phyloP scores from a whole-genome alignment of 257 asterid genomes.

The Oldenlandia corymbosa region DNA sequence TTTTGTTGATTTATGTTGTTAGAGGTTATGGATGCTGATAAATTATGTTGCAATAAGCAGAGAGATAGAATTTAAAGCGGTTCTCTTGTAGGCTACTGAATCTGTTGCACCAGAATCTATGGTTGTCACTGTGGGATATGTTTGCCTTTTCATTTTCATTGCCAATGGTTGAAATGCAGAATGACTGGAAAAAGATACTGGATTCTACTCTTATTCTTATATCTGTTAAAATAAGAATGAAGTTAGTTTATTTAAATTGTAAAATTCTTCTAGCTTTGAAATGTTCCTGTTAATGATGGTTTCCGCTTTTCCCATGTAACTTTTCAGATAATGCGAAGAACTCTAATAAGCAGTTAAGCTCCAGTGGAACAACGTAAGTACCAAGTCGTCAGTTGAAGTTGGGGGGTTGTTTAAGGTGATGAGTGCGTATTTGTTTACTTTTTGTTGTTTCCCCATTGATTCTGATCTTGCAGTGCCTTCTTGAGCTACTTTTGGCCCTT shows the following conservation, averaged over 20 bases:
- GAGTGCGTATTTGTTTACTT: neutral
- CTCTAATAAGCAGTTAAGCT: constrained; percentile 42
- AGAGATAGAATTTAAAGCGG: neutral
- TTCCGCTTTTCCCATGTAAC: constrained; percentile 17
- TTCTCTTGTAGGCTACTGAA: neutral
- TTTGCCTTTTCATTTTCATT: neutral
- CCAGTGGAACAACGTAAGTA: constrained; percentile 41
- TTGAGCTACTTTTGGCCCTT: constrained; percentile 4
- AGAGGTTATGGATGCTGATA: neutral
- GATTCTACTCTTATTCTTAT: neutral
- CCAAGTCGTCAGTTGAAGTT: constrained; percentile 46
- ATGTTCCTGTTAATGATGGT: constrained; percentile 6
- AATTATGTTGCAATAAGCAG: neutral
- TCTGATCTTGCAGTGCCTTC: constrained; percentile 6
- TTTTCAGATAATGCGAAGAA: constrained; percentile 68
- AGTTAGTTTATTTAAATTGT: neutral
- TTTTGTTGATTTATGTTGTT: neutral
- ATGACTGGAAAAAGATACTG: neutral
- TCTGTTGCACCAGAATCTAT: neutral
- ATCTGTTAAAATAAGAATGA: neutral
- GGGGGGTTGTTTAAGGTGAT: constrained; percentile 42
- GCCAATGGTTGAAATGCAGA: constrained; percentile 2
- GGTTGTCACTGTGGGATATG: neutral
- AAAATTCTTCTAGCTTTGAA: constrained; percentile 11
- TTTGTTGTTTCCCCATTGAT: too few species aligned